phyloP scores from a whole-genome alignment of 768 basidiomycete species.

The Cystobasidium onofrii region DNA sequence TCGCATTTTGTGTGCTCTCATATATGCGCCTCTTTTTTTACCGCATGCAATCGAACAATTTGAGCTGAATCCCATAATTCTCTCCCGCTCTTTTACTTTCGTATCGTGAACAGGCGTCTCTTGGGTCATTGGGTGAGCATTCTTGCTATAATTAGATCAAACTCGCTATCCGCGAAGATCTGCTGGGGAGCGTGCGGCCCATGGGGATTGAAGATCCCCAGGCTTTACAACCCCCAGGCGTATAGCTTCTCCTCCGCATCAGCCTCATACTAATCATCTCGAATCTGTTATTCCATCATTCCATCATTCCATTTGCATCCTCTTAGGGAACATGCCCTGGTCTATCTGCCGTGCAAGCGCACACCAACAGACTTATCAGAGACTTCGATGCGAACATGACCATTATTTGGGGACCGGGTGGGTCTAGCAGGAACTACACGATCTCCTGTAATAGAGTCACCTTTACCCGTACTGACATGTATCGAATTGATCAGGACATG shows the following conservation, averaged over 20 bases:
- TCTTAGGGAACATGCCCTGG: conserved; percentile 57
- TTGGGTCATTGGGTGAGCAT: conserved; percentile 23
- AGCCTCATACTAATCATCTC: not conserved
- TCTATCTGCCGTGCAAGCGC: conserved; percentile 62
- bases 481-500: conserved; percentile 54
- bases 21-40: too few species aligned
- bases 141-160: not conserved
- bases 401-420: conserved; percentile 22
- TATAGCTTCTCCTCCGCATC: too few species aligned
- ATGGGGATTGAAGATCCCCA: too few species aligned
- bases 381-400: conserved; percentile 38
- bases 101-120: conserved; percentile 3
- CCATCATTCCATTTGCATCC: too few species aligned
- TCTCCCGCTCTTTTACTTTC: not conserved
- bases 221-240: too few species aligned
- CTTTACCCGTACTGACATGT: conserved; percentile 12
- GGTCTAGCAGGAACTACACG: not conserved
- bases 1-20: not conserved
- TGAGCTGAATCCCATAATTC: not conserved
- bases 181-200: too few species aligned
- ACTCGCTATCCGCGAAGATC: not conserved
- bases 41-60: not conserved
- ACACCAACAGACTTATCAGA: conserved; percentile 53
- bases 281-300: not conserved
- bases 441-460: too few species aligned